Evolutionary conservation across 2,329 filamentous ascomycete species (phyloP).

Genomic region (Colletotrichum scovillei): DNA sequence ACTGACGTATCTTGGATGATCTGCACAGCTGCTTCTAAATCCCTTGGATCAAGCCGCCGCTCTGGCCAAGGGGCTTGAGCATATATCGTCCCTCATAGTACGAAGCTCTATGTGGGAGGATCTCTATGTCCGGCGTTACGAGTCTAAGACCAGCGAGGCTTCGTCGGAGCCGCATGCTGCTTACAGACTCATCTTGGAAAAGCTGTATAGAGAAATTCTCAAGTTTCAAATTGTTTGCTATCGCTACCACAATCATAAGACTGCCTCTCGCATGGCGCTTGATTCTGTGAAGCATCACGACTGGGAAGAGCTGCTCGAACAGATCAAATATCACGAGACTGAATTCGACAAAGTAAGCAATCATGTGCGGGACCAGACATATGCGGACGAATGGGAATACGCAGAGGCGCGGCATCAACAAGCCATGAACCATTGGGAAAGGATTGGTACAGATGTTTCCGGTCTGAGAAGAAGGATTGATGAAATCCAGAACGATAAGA

Average conservation of each 20-base stretch:
- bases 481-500: background rate
- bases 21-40: background rate
- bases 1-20: background rate
- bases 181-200: background rate
- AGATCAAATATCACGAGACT: background rate
- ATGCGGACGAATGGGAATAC: background rate
- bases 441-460: background rate
- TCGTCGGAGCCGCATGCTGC: background rate
- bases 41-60: background rate
- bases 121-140: background rate
- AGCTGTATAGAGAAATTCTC: background rate
- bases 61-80: background rate
- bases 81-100: background rate
- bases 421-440: background rate
- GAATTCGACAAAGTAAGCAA: too few relatives aligned
- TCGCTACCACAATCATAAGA: background rate
- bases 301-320: background rate
- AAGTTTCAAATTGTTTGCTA: background rate
- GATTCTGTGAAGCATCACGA: background rate
- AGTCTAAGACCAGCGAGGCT: background rate
- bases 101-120: background rate
- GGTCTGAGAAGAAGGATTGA: background rate
- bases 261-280: background rate
- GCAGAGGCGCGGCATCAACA: background rate
- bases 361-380: too few relatives aligned